Evolutionary conservation across 139 green algal genomes (phyloP), one percentile per base, ranked within the genome.

Genomic region (Limnomonas spitsbergensis): DNA sequence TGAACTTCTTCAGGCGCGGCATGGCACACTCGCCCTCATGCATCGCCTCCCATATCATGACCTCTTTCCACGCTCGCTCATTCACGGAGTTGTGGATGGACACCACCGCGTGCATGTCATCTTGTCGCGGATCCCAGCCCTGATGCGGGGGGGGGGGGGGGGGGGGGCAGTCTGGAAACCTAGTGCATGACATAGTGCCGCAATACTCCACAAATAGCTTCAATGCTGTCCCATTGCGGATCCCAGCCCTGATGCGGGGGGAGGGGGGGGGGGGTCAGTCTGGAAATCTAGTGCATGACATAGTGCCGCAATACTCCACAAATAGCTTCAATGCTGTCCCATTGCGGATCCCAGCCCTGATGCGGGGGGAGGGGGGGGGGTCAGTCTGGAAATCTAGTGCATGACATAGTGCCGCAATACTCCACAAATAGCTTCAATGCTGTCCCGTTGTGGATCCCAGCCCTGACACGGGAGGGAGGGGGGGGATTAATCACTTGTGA

Each of bases 51-150:
- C 92, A 98, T 2, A 80, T 72, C 73, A 92, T 79, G 24, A 98
- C 88, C 77, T 97, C 90, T 32, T 73, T 77, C 94, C 94, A 98
- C 0, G 91, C 94, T 3, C 90, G 85, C 87, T 98, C 94, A 80
- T 98, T 98, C 40, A 98, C 94, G 0, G 86, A 85, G 81, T 98
- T 98, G 88, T 98, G 94, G 37, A 98, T 98, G 66, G 83, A 82
- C 47, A 98, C 93, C 61, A 98, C 94, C 1, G 82, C 89, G 0
- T 68, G 47, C 94, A 97, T 97, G 87, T 97, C 93, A 0, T 89
- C 70, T 32, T 87, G 83, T 2, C 77, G 71, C 2, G 93, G 93
- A 3, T 88, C 71, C 93, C 93, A 97, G 4, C 93, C 93, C 89
- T 93, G 78, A 74, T 53, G 56, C 56, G 36, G 14, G 68, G 68